phyloP scores from a whole-genome alignment of 441 rosid species.

The Mallotus repandus region DNA sequence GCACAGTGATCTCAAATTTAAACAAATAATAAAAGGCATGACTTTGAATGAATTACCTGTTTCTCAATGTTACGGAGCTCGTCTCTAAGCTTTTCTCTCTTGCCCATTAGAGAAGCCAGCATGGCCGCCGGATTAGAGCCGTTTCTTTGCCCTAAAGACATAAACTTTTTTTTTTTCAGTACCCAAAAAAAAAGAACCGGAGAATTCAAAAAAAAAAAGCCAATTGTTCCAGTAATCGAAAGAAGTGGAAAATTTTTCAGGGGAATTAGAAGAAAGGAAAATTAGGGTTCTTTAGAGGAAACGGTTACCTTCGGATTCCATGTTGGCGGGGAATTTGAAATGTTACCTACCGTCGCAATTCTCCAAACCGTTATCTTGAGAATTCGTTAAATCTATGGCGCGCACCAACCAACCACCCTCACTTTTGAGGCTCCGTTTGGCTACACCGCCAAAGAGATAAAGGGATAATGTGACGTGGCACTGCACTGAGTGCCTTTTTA shows the following conservation, averaged over 20 bases:
- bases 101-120: slow-evolving; percentile 65
- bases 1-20: not conserved
- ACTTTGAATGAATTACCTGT: slow-evolving; percentile 41
- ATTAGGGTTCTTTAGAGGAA: slow-evolving; percentile 7
- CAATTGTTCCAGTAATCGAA: not conserved
- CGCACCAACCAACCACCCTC: not conserved
- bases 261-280: not conserved
- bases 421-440: not conserved
- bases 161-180: not conserved
- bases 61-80: slow-evolving; percentile 79
- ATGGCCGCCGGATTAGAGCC: slow-evolving; percentile 60
- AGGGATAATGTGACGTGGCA: not conserved
- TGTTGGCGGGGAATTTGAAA: slow-evolving; percentile 28
- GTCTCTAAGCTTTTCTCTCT: slow-evolving; percentile 77
- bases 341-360: not conserved
- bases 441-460: not conserved
- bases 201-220: not conserved
- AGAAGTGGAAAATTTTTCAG: not conserved
- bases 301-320: slow-evolving; percentile 26
- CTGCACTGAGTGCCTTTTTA: too few relatives aligned
- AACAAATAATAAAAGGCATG: not conserved
- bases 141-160: slow-evolving; percentile 47
- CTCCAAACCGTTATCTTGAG: not conserved
- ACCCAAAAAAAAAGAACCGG: not conserved
- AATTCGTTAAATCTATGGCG: not conserved